Conservation (phyloP, 352 stramenopile genomes). For the Pythium monospermum region DNA sequence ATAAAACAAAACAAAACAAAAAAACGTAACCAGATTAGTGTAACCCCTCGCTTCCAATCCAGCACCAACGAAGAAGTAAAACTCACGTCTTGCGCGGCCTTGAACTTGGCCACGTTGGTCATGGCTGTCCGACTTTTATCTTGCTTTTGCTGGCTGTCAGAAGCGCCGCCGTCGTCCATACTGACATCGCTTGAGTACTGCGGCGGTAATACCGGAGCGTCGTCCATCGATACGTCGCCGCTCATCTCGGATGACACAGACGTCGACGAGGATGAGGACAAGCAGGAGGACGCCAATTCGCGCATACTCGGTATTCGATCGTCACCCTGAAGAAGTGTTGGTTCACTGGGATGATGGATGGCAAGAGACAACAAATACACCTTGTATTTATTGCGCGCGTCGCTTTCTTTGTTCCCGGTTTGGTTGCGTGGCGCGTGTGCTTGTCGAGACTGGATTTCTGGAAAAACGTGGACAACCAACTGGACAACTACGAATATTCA, state of each 20-base stretch:
- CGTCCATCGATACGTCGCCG: neutral
- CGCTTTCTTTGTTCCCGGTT: neutral
- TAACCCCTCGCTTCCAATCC: too few species aligned
- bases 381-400: neutral
- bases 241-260: too few species aligned
- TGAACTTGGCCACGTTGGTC: slow-evolving; percentile 41
- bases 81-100: slow-evolving; percentile 45
- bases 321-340: neutral
- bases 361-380: neutral
- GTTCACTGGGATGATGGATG: too few species aligned
- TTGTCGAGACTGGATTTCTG: too few species aligned
- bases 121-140: neutral
- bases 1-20: slow-evolving; percentile 6
- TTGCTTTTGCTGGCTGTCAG: neutral
- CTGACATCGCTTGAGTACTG: too few species aligned
- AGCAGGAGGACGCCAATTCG: neutral
- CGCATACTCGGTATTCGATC: neutral
- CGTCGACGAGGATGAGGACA: neutral
- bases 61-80: too few species aligned
- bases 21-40: neutral
- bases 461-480: neutral
- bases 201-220: too few species aligned
- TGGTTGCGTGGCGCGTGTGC: neutral
- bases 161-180: neutral
- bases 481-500: too few species aligned